Evolutionary conservation across 2,329 filamentous ascomycete species (phyloP), one percentile per base, ranked within the genome.

Genomic region (Westerdykella ornata): DNA sequence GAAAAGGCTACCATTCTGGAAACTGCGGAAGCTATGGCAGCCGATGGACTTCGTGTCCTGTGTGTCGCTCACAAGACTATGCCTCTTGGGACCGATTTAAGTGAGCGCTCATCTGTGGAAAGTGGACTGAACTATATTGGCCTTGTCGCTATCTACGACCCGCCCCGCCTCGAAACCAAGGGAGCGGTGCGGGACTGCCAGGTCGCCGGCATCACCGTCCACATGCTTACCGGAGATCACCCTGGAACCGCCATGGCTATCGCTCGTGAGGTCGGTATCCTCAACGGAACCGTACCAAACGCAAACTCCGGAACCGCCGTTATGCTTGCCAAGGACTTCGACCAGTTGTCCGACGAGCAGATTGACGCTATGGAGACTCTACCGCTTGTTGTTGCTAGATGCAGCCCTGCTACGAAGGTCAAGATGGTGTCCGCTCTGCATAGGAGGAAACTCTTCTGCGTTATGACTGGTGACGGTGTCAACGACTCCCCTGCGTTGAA

Each of bases 71-170:
- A 66, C 44, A 67, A 63, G 49, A 47, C 47, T 14, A 47, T 65
- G 6, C 49, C 54, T 6, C 32, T 52, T 12, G 56, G 50, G 17
- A 43, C 56, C 7, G 52, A 63, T 28, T 51, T 65, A n/a, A 48
- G 48, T 29, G 54, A 62, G 31, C 84, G 88, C 5, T 67, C 71
- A 5, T 67, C 73, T 4, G 75, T 90, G 12, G 88, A 94, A 59
- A 69, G 71, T 28, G 72, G 78, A 20, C 76, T 95, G 22, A 76
- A 74, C 3, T 85, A 94, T 46, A 76, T 86, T 12, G 89, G 88
- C n/a, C 75, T 95, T 8, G 82, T 85, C 37, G 88, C 87, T 42
- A 83, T 94, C 48, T 90, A 92, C 59, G 88, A 94, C 52, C 88
- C 88, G 3, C 88, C 87, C 41, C 85, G 88, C 1, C 78, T 80